phyloP scores from a whole-genome alignment of 345 rosid species.

The Eucalyptus camaldulensis region DNA sequence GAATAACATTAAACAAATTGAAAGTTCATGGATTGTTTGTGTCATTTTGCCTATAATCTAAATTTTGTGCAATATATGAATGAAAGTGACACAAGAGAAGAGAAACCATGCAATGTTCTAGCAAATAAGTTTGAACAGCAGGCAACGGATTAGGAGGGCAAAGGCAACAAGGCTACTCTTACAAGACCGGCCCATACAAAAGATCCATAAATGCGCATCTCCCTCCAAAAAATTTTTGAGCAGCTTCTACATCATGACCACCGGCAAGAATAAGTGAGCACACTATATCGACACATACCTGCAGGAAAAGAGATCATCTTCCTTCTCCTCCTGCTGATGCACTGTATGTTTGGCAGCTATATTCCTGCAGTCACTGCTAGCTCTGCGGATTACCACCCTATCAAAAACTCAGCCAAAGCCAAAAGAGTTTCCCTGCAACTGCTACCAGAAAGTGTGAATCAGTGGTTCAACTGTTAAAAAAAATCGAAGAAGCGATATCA shows the following conservation, averaged over 20 bases:
- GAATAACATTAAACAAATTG: no score
- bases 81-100: background rate
- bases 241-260: background rate
- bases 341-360: background rate
- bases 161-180: background rate
- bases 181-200: background rate
- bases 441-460: background rate
- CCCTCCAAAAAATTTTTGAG: background rate
- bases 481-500: background rate
- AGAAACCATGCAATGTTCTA: background rate
- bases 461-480: background rate
- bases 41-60: background rate
- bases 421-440: background rate
- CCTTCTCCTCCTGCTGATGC: background rate
- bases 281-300: no score
- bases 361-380: background rate
- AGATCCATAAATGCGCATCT: background rate
- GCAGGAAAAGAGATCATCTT: background rate
- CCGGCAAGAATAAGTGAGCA: background rate
- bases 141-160: background rate
- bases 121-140: background rate
- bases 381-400: background rate
- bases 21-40: fast-evolving
- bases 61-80: background rate
- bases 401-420: background rate